Conservation (phyloP, 352 stramenopile species). For the Globisporangium nagaii region DNA sequence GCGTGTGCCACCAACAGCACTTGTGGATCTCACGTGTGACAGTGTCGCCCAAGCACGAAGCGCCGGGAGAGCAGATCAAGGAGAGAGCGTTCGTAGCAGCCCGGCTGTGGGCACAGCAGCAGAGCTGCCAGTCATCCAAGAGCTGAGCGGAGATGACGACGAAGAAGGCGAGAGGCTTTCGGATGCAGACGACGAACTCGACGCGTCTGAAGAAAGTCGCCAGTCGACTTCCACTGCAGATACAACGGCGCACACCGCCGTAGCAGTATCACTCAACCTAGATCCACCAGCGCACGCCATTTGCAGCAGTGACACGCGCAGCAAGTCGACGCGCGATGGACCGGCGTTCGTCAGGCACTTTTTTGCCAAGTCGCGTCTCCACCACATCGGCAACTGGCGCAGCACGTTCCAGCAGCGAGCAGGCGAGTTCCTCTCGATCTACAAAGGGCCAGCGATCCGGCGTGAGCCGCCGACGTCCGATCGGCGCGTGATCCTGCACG, state of each 20-base stretch:
- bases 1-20: too few species aligned
- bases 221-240: neutral
- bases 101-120: neutral
- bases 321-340: constrained; percentile 68
- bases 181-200: neutral
- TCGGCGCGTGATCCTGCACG: constrained; percentile 89
- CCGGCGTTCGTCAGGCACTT: constrained; percentile 71
- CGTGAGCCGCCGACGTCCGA: constrained; percentile 26
- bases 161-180: neutral
- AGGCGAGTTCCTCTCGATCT: constrained; percentile 53
- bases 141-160: neutral
- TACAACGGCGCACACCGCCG: neutral
- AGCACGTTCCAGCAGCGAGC: constrained; percentile 69
- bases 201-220: neutral
- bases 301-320: constrained; percentile 6
- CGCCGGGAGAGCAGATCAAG: neutral
- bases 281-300: neutral
- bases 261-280: too few species aligned
- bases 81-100: neutral
- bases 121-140: neutral
- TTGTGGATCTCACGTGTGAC: too few species aligned
- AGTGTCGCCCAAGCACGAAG: neutral
- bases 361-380: constrained; percentile 80
- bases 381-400: constrained; percentile 82
- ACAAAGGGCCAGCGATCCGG: constrained; percentile 35